phyloP scores from a whole-genome alignment of 2,329 filamentous ascomycete species.

The Microcera coccophila region DNA sequence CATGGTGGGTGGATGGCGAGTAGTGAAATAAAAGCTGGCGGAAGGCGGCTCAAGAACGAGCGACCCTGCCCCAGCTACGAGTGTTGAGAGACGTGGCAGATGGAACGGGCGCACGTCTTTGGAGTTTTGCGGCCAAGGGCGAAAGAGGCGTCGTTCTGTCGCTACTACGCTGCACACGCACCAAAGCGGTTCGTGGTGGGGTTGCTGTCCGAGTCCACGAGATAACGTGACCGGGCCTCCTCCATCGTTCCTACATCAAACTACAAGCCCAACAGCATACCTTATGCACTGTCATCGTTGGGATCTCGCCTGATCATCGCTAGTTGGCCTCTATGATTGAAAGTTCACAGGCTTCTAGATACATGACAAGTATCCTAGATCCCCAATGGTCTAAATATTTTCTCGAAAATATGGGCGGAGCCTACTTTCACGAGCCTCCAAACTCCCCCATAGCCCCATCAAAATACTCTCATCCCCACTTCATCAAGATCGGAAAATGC shows the following conservation, averaged over 20 bases:
- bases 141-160: neutral
- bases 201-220: neutral
- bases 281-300: no score
- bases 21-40: neutral
- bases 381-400: neutral
- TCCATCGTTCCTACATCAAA: neutral
- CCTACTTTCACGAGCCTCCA: no score
- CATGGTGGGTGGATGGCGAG: constrained; percentile 22
- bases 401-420: neutral
- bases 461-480: neutral
- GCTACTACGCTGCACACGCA: no score
- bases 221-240: constrained; percentile 1
- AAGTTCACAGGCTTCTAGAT: neutral
- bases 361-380: neutral
- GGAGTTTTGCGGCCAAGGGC: neutral
- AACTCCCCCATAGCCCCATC: neutral
- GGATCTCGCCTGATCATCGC: no score
- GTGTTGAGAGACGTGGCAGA: neutral
- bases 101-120: no score
- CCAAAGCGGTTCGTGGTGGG: neutral
- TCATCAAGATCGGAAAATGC: neutral
- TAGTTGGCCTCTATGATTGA: neutral
- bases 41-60: constrained; percentile 23
- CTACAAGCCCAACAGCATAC: no score
- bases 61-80: constrained; percentile 25